A percentile compares a stretch with the other conserved stretches of the same genome.
These are phyloP conservation scores for Penicillium sp. DNA, from an alignment of 2,329 filamentous ascomycete species.

Conservation along the genomic window DNA sequence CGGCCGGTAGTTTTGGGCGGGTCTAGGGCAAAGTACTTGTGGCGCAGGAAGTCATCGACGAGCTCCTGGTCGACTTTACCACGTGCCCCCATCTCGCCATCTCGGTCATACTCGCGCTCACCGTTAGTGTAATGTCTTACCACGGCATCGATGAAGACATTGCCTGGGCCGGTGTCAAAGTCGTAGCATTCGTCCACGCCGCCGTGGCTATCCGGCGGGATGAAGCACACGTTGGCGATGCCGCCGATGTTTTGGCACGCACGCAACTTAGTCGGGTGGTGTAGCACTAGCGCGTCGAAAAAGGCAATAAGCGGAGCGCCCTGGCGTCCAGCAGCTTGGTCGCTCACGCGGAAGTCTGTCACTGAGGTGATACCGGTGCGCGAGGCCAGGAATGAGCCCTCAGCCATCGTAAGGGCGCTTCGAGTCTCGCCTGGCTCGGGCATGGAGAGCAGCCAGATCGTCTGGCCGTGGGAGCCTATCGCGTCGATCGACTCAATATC, in stretches of 20 bases:
- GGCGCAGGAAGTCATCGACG: slow-evolving; percentile 52
- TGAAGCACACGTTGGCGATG: slow-evolving; percentile 60
- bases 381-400: slow-evolving; percentile 56
- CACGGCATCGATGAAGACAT: slow-evolving; percentile 57
- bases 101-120: slow-evolving; percentile 50
- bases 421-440: slow-evolving; percentile 48
- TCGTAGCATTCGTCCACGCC: slow-evolving; percentile 45
- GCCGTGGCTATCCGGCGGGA: slow-evolving; percentile 22
- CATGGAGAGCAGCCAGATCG: slow-evolving; percentile 58
- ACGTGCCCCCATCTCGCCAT: slow-evolving; percentile 52
- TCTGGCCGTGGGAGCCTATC: slow-evolving; percentile 60
- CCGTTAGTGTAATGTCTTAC: slow-evolving; percentile 56
- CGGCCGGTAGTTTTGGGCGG: slow-evolving; percentile 60
- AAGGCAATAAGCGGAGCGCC: slow-evolving; percentile 58
- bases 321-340: slow-evolving; percentile 57
- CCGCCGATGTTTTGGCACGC: slow-evolving; percentile 63
- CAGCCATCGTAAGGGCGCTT: slow-evolving; percentile 57
- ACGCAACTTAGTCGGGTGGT: slow-evolving; percentile 57
- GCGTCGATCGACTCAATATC: slow-evolving; percentile 51
- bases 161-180: slow-evolving; percentile 59
- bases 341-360: slow-evolving; percentile 58
- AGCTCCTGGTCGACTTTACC: slow-evolving; percentile 53
- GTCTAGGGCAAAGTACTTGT: slow-evolving; percentile 52
- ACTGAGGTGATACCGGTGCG: slow-evolving; percentile 59
- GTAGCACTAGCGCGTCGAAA: slow-evolving; percentile 57